Conservation (phyloP, 805 yeast genomes). For the Nakazawaea ishiwadae region DNA sequence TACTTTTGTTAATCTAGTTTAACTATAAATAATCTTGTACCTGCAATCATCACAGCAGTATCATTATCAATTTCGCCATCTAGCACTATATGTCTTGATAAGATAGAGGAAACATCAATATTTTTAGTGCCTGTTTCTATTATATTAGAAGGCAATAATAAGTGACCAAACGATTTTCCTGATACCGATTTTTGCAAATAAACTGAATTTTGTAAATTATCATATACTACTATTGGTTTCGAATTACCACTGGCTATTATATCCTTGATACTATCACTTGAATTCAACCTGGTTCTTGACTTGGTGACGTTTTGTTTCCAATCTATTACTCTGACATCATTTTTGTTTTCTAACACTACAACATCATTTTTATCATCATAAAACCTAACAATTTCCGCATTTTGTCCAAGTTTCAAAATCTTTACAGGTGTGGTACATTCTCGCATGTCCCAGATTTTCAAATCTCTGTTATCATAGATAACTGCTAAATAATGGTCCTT, state of each 20-base stretch:
- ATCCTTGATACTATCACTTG: background rate
- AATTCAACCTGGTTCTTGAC: background rate
- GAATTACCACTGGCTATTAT: background rate
- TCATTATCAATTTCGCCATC: background rate
- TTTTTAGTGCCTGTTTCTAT: too few relatives aligned
- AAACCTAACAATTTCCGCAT: background rate
- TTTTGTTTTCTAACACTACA: background rate
- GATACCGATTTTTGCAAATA: background rate
- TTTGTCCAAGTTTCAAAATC: background rate
- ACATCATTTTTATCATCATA: background rate
- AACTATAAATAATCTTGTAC: conserved; percentile 3
- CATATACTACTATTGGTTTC: too few relatives aligned
- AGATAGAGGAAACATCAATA: too few relatives aligned
- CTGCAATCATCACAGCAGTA: conserved; percentile 1
- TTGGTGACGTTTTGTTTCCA: background rate
- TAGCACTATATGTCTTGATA: background rate
- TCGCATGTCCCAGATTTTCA: conserved; percentile 4
- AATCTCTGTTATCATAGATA: background rate
- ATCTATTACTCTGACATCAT: background rate
- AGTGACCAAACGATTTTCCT: background rate
- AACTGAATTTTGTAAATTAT: too few relatives aligned
- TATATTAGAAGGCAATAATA: too few relatives aligned
- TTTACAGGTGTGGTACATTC: background rate
- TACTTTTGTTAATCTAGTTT: background rate
- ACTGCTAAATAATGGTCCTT: background rate